Evolutionary conservation across 306 rosid species (phyloP), one percentile per base, ranked within the genome.

Genomic region (Malus orientalis): DNA sequence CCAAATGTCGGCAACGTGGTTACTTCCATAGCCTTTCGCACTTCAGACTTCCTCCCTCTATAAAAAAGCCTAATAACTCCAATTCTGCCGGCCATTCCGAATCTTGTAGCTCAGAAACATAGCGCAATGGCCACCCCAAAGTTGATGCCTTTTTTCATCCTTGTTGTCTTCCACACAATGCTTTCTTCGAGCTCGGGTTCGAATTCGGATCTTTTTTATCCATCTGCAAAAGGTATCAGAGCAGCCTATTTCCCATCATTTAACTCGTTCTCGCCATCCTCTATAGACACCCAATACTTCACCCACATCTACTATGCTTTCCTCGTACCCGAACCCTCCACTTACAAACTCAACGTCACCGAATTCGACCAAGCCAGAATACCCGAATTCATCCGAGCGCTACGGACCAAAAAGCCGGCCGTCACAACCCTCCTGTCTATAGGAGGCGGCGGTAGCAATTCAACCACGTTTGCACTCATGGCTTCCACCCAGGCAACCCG

Each of bases 251-350:
- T 93, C 90, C 93, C 91, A 45, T 76, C 96, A 0, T 88, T 62
- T 14, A 40, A 42, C 68, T 73, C 80, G 0, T 64, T 87, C 72
- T 73, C 90, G 1, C 75, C 93, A 23, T 83, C 96, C 75, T 72
- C 88, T 45, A 80, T 81, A 5, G 60, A 87, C 49, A 88, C 91
- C 67, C 84, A 81, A 0, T 84, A 87, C 78, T 94, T 92, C 84
- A 82, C 96, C 78, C 96, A 94, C 83, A 84, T 94, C 27, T 85
- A 75, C 65, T 88, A 90, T 9, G 98, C 96, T 25, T 94, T 94
- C 77, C 74, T 94, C 44, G 18, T 71, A 1, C 92, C 89, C 2
- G 53, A 88, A 5, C 81, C 89, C 3, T 14, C 42, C 23, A 69
- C 91, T 3, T 92, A 44, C 78, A 74, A 75, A 6, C 91, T 91